Evolutionary conservation across 202 grass and related monocot species (phyloP).

Genomic region (Eragrostis tef): DNA sequence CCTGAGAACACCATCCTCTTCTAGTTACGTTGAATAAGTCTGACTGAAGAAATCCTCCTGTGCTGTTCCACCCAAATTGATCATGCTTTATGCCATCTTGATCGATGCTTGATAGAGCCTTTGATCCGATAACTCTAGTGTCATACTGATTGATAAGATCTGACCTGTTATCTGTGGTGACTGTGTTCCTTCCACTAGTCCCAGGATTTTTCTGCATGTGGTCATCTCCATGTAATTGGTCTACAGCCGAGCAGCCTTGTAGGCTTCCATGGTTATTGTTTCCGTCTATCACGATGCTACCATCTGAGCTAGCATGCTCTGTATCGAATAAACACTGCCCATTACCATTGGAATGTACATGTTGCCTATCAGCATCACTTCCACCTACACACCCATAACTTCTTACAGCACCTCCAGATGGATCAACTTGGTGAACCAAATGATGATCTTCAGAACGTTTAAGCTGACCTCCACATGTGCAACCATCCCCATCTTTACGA

Average conservation of each 20-base stretch:
- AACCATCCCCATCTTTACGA: slow-evolving; percentile 20
- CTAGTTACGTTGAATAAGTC: slow-evolving; percentile 10
- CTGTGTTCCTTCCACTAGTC: slow-evolving; percentile 43
- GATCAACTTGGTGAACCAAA: slow-evolving; percentile 47
- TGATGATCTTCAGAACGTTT: slow-evolving; percentile 35
- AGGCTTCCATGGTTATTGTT: slow-evolving; percentile 19
- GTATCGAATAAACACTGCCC: slow-evolving; percentile 37
- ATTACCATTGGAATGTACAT: slow-evolving; percentile 38
- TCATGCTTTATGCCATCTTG: slow-evolving; percentile 33
- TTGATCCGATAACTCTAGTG: slow-evolving; percentile 29
- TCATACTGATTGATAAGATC: slow-evolving; percentile 7
- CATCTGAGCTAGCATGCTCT: slow-evolving; percentile 35
- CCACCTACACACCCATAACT: slow-evolving; percentile 36
- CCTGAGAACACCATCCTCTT: slow-evolving; percentile 26
- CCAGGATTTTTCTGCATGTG: slow-evolving; percentile 23
- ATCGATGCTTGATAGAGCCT: slow-evolving; percentile 27
- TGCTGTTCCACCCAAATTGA: slow-evolving; percentile 20
- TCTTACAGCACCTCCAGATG: slow-evolving; percentile 31
- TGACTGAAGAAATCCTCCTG: slow-evolving; percentile 20
- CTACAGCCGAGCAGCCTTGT: slow-evolving; percentile 36
- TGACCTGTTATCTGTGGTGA: slow-evolving; percentile 33
- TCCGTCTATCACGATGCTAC: slow-evolving; percentile 47
- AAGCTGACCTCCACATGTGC: slow-evolving; percentile 42
- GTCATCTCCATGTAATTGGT: slow-evolving; percentile 18
- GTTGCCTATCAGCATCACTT: slow-evolving; percentile 30